Conservation (phyloP, 306 rosid genomes). For the Pachyrhizus erosus region DNA sequence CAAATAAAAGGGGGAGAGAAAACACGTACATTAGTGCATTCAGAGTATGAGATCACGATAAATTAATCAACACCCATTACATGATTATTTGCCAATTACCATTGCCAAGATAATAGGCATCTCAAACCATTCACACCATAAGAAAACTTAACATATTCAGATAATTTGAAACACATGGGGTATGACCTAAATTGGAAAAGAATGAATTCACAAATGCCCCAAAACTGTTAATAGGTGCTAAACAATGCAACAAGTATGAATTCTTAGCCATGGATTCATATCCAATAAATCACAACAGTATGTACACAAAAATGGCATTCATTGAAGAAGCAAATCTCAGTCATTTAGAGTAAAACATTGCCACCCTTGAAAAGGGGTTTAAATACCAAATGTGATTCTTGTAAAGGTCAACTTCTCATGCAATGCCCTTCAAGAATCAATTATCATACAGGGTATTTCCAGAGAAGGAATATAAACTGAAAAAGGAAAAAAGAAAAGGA, state of each 20-base stretch:
- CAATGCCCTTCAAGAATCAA: slow-evolving; percentile 36
- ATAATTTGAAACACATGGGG: background rate
- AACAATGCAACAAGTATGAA: slow-evolving; percentile 27
- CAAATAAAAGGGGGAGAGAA: background rate
- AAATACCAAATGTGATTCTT: slow-evolving; percentile 53
- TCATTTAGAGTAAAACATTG: slow-evolving; percentile 43
- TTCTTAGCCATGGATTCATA: slow-evolving; percentile 13
- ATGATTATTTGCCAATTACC: background rate
- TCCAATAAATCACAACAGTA: slow-evolving; percentile 20
- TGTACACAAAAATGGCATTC: slow-evolving; percentile 33
- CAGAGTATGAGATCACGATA: slow-evolving; percentile 11
- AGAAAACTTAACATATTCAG: slow-evolving; percentile 2
- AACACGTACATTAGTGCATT: slow-evolving; percentile 1
- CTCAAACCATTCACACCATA: slow-evolving; percentile 18
- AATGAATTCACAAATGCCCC: background rate
- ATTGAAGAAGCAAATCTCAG: slow-evolving; percentile 38
- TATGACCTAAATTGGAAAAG: slow-evolving; percentile 24
- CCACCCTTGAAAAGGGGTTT: slow-evolving; percentile 47
- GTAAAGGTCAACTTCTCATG: slow-evolving; percentile 59
- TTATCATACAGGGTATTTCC: slow-evolving; percentile 16
- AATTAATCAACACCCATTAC: slow-evolving; percentile 12
- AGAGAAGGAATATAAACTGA: slow-evolving; percentile 39
- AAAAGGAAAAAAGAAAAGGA: background rate
- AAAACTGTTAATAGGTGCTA: background rate
- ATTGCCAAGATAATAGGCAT: background rate